phyloP scores from a whole-genome alignment of 441 rosid genomes.

The Bocquillonia castaneifolia region DNA sequence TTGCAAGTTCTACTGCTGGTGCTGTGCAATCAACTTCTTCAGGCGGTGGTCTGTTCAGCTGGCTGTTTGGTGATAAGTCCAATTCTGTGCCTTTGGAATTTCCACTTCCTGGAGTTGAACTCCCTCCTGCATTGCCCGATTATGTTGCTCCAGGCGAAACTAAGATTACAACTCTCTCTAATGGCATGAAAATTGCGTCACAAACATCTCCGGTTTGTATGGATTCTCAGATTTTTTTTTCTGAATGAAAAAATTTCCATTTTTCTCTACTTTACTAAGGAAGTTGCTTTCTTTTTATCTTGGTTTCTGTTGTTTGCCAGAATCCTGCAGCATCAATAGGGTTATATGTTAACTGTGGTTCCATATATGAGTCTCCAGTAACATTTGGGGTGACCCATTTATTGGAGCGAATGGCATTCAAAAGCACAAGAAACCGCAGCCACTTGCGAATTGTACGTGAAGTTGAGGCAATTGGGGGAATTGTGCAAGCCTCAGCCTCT shows the following conservation, averaged over 20 bases:
- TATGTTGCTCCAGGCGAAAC: constrained; percentile 52
- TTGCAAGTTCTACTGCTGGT: constrained; percentile 56
- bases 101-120: constrained; percentile 54
- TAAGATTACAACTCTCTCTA: constrained; percentile 9
- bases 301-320: constrained; percentile 35
- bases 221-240: neutral
- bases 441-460: constrained; percentile 78
- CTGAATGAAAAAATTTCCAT: neutral
- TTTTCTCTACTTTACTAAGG: neutral
- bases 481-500: constrained; percentile 66
- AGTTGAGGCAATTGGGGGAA: constrained; percentile 87
- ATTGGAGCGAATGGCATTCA: constrained; percentile 87
- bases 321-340: constrained; percentile 81
- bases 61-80: constrained; percentile 53
- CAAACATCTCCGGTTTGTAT: constrained; percentile 50
- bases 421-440: constrained; percentile 66
- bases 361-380: constrained; percentile 68
- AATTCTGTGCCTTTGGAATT: constrained; percentile 43
- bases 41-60: constrained; percentile 52
- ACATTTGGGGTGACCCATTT: constrained; percentile 75
- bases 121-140: constrained; percentile 65
- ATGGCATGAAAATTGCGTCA: constrained; percentile 42
- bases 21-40: constrained; percentile 45
- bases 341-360: constrained; percentile 69
- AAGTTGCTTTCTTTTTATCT: neutral